Evolutionary conservation across 805 yeast species (phyloP).

Genomic region (Kodamaea leandrae): DNA sequence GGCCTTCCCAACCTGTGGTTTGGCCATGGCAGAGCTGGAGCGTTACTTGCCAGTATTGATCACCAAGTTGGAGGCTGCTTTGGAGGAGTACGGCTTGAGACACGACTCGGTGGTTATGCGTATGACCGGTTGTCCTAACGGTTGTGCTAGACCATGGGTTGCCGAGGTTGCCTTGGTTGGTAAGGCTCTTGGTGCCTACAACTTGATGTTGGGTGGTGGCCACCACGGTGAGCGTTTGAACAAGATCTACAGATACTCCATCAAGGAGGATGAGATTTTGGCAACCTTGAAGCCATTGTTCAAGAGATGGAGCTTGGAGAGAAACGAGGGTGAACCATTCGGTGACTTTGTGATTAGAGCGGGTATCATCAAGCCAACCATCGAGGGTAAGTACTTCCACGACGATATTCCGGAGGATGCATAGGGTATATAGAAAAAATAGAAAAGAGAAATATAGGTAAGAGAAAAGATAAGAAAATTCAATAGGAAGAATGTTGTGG

Average conservation of each 20-base stretch:
- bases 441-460: no score
- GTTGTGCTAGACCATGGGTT: constrained; percentile 97
- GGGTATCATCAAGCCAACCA: constrained; percentile 85
- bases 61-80: constrained; percentile 74
- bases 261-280: constrained; percentile 86
- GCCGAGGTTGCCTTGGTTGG: constrained; percentile 96
- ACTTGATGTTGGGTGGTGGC: constrained; percentile 94
- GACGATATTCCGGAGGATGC: constrained; percentile 86
- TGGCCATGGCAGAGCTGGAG: constrained; percentile 98
- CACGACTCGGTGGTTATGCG: constrained; percentile 95
- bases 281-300: constrained; percentile 77
- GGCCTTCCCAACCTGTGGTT: constrained; percentile 97
- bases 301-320: constrained; percentile 91
- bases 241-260: constrained; percentile 82
- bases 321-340: constrained; percentile 88
- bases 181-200: constrained; percentile 90
- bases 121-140: constrained; percentile 99
- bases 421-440: no score
- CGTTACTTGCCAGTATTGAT: constrained; percentile 83
- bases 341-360: constrained; percentile 89
- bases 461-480: no score
- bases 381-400: constrained; percentile 92
- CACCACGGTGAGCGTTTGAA: constrained; percentile 90
- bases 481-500: no score
- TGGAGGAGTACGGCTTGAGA: constrained; percentile 89